These are phyloP conservation scores for Marasmius sp. DNA, from an alignment of 1,284 basidiomycete species.

Conservation along the genomic window DNA sequence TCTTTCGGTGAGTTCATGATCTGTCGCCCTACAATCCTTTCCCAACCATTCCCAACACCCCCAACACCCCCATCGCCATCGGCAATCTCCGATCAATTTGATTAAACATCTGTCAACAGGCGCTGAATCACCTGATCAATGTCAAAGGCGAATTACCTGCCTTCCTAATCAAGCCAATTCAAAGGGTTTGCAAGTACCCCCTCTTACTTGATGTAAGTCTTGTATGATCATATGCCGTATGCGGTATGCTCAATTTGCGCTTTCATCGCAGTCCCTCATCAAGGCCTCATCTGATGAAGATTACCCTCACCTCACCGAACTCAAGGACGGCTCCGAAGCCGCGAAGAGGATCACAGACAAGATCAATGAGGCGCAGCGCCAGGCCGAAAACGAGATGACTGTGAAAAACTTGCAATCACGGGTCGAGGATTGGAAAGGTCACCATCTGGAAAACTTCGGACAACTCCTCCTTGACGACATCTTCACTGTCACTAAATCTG, in stretches of 20 bases:
- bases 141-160: slow-evolving; percentile 87
- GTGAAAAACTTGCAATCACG: slow-evolving; percentile 87
- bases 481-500: slow-evolving; percentile 95
- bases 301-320: slow-evolving; percentile 79
- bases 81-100: slow-evolving; percentile 29
- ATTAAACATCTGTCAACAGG: slow-evolving; percentile 50
- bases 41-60: slow-evolving; percentile 23
- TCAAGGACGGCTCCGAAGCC: slow-evolving; percentile 81
- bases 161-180: slow-evolving; percentile 89
- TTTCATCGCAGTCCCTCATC: slow-evolving; percentile 58
- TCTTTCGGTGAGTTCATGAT: slow-evolving; percentile 63
- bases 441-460: slow-evolving; percentile 93
- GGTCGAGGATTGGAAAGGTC: slow-evolving; percentile 99
- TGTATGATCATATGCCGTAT: slow-evolving; percentile 8
- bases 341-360: slow-evolving; percentile 93
- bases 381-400: slow-evolving; percentile 83
- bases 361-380: slow-evolving; percentile 93
- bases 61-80: slow-evolving; percentile 23
- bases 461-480: slow-evolving; percentile 91
- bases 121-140: slow-evolving; percentile 76
- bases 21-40: slow-evolving; percentile 15
- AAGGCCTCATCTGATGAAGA: slow-evolving; percentile 69
- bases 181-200: slow-evolving; percentile 92
- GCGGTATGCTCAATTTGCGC: slow-evolving; percentile 17
- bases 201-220: slow-evolving; percentile 78